Conservation (phyloP, 345 rosid genomes). For the Boechera divaricarpa region DNA sequence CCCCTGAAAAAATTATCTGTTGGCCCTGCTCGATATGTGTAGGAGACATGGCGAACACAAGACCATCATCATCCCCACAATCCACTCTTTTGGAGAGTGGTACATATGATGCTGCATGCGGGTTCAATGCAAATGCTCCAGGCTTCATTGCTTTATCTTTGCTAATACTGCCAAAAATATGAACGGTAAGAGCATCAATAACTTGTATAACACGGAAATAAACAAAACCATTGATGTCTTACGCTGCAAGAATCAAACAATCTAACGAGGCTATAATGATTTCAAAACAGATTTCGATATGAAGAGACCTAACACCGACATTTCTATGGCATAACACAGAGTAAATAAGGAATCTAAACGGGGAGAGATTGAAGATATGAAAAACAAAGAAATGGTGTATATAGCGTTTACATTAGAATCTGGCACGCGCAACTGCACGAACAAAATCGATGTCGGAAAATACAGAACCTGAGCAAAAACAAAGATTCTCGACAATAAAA, state of each 20-base stretch:
- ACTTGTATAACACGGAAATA: not conserved
- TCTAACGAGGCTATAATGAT: not conserved
- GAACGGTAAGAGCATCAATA: not conserved
- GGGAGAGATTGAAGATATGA: not conserved
- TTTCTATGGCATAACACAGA: too few relatives aligned
- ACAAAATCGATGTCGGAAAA: not conserved
- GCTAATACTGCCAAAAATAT: constrained; percentile 5
- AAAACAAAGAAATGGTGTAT: not conserved
- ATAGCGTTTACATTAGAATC: not conserved
- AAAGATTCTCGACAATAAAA: constrained; percentile 4
- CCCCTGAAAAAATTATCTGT: constrained; percentile 33
- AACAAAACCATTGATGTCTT: not conserved
- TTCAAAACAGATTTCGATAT: too few relatives aligned
- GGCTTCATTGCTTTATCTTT: constrained; percentile 61
- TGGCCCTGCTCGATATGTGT: constrained; percentile 14
- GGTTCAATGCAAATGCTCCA: constrained; percentile 73
- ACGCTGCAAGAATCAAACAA: not conserved
- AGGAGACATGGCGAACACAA: constrained; percentile 41
- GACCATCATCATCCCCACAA: constrained; percentile 42
- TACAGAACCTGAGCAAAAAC: not conserved
- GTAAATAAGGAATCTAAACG: too few relatives aligned
- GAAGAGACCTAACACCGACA: too few relatives aligned
- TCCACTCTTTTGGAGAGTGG: constrained; percentile 72
- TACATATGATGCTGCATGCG: constrained; percentile 75
- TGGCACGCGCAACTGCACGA: not conserved